Base-by-base conservation (phyloP, 2,329 filamentous ascomycete species). In the Talaromyces verruculosus region DNA sequence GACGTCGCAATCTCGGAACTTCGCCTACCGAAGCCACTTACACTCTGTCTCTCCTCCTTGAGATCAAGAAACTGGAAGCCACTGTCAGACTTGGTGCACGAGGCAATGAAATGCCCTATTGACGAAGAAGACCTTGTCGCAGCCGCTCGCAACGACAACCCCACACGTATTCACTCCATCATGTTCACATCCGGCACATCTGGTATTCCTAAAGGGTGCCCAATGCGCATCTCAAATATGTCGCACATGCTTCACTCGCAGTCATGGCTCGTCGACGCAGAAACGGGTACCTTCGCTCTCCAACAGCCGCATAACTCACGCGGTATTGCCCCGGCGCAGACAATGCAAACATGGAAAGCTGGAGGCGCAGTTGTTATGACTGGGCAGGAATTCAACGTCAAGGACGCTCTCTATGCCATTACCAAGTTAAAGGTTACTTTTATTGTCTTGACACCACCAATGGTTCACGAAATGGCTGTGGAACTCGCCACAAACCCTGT, bases 311-410 rank as follows among this genome's bases (percentile, higher is more conserved):
- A 59, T 28, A 39, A 39, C 11, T 59, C 57, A 5, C 57, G 57
- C 17, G 57, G 57, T 4, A 59, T 59, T 11, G 57, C 57, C 5
- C 57, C 33, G 0, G 33, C 37, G 28, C 57, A 59, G 22, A 59
- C 57, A 17, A 37, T 59, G 33, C 37, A 39, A 37, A 59, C 57
- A 8, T 59, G 57, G 57, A 59, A 59, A 59, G 37, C 57, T 15
- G 57, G 37, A 39, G 57, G 33, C 8, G 57, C 37, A 7, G 57
- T 59, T 13, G 57, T 59, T 10, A 59, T 59, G 57, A 59, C 57
- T 28, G 57, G 57, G 0, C 57, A 59, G 17, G 57, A 41, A 28
- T 59, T 59, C 19, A 41, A 39, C 6, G 57, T 59, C 19, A 41
- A n/a, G 15, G n/a, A 59, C 4, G 37, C 37, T 15, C 19, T 41